Evolutionary conservation across 2,329 filamentous ascomycete species (phyloP), one percentile per base, ranked within the genome.

Genomic region (Cladosporium cucumerinum): DNA sequence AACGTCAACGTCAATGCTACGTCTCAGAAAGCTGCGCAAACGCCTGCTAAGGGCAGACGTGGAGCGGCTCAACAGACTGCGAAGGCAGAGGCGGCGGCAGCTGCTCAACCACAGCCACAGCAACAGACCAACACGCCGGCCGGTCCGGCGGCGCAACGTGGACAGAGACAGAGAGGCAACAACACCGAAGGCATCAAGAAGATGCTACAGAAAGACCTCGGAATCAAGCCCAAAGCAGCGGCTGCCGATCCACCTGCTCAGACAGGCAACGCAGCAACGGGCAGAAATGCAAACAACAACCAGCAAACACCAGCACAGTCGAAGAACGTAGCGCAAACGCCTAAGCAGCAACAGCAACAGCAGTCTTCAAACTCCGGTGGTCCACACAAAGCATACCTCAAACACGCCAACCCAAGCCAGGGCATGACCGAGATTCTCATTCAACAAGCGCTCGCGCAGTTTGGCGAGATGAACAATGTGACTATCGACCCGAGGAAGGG

Each of bases 401-500:
- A 84, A 68, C 81, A 84, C 67, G 81, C 81, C 34, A 97, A 96
- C 74, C 87, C 92, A 12, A 95, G 93, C 0, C 94, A 97, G 74
- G 94, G 94, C 16, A 91, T 97, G 55, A 97, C 92, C 0, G 94
- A 97, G 73, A 81, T 89, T 0, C 79, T 93, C 0, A 86, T 98
- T 1, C 88, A 89, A 71, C 85, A 89, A 69, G 88, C 90, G 0
- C 87, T 98, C 74, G 84, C 88, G 52, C 78, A 80, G 0, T 96
- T 92, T 71, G 94, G 94, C 1, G 77, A 85, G 1, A 86, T 97
- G 54, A 86, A 86, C 0, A 89, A 87, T 69, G 91, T 97, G 21
- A 94, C 97, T 72, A 94, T 98, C 62, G 94, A 98, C 75, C 93
- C 93, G 77, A 90, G 93, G 72, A 97, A 97, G 77, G 93, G 93